phyloP scores from a whole-genome alignment of 2,329 filamentous ascomycete species.

The Gnomoniopsis sp. region DNA sequence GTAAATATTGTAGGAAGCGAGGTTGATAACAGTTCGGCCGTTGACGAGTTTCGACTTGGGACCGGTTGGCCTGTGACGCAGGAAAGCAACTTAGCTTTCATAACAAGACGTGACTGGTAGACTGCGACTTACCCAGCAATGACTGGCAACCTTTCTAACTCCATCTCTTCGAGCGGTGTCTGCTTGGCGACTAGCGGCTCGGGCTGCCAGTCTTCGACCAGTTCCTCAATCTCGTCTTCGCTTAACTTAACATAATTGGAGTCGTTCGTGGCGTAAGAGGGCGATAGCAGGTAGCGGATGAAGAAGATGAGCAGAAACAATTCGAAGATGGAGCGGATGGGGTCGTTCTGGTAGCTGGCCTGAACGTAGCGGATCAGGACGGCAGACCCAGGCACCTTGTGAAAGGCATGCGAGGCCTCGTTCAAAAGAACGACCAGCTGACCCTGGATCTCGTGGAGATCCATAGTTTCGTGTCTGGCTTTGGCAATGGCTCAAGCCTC shows the following conservation, averaged over 20 bases:
- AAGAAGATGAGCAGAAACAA: constrained; percentile 93
- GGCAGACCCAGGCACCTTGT: constrained; percentile 88
- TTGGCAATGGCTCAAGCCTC: too few species aligned
- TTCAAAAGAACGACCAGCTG: constrained; percentile 50
- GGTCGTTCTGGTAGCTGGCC: constrained; percentile 97
- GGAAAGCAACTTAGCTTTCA: not conserved
- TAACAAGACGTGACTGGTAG: not conserved
- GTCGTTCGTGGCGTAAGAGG: constrained; percentile 88
- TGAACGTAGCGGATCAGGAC: constrained; percentile 94
- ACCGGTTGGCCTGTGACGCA: constrained; percentile 66
- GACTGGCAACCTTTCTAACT: constrained; percentile 80
- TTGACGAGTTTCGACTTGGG: constrained; percentile 86
- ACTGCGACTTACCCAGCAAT: constrained; percentile 70
- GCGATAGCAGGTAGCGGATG: constrained; percentile 85
- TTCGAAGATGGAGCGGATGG: constrained; percentile 88
- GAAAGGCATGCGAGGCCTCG: constrained; percentile 64
- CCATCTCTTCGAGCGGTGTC: constrained; percentile 72
- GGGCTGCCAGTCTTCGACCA: constrained; percentile 94
- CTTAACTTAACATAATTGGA: constrained; percentile 85
- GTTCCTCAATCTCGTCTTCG: constrained; percentile 94
- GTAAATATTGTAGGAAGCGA: constrained; percentile 96
- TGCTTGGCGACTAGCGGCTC: constrained; percentile 80
- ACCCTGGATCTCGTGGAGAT: constrained; percentile 58
- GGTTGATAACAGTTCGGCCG: constrained; percentile 87
- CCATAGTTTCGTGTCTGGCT: constrained; percentile 41